phyloP scores from a whole-genome alignment of 164 flowering plant genomes.

The Buxus sempervirens region DNA sequence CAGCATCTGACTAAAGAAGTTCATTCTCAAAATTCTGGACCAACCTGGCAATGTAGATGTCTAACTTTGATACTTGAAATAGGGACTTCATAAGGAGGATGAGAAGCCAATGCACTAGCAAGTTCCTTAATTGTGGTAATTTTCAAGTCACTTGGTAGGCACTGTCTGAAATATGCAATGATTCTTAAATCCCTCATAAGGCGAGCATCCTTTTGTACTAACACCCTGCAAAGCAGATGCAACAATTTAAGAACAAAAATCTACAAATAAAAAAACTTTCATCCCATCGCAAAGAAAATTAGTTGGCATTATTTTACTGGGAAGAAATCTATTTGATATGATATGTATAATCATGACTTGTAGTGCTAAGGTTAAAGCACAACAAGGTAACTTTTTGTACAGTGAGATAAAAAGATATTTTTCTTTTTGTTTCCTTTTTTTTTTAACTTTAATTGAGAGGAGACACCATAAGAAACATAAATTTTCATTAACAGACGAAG shows the following conservation, averaged over 20 bases:
- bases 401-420: too few species aligned
- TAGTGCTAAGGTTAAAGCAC: not conserved
- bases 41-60: conserved; percentile 82
- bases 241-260: not conserved
- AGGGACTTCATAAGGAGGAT: conserved; percentile 82
- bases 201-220: conserved; percentile 66
- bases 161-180: conserved; percentile 86
- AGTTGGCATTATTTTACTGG: too few species aligned
- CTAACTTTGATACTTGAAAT: conserved; percentile 56
- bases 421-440: too few species aligned
- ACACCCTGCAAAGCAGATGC: conserved; percentile 45
- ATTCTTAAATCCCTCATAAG: conserved; percentile 60
- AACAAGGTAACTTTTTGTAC: not conserved
- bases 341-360: not conserved
- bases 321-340: too few species aligned
- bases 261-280: too few species aligned
- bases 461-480: too few species aligned
- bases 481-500: too few species aligned
- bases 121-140: conserved; percentile 71
- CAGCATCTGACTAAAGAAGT: not conserved
- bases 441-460: too few species aligned
- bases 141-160: conserved; percentile 51
- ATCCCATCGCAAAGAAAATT: not conserved
- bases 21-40: not conserved
- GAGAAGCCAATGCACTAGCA: conserved; percentile 75